phyloP scores from a whole-genome alignment of 1,139 yeast genomes.

The Saccharomyces hybrid region DNA sequence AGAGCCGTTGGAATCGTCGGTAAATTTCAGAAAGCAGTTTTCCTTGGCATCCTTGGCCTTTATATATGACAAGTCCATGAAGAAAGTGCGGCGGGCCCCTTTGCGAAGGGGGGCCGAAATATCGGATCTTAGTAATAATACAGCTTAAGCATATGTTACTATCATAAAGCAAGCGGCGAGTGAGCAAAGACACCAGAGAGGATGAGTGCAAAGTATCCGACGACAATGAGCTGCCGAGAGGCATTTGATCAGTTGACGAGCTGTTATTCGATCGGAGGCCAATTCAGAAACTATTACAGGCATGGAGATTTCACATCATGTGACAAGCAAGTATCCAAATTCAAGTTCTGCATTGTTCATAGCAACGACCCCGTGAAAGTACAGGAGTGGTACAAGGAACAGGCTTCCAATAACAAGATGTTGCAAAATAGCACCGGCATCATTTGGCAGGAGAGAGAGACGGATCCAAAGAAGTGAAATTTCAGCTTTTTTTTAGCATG shows the following conservation, averaged over 20 bases:
- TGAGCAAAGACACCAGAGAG: not conserved
- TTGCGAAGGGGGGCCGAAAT: conserved; percentile 1
- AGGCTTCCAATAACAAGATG: conserved; percentile 49
- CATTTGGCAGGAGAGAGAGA: conserved; percentile 53
- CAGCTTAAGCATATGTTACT: not conserved
- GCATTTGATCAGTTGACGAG: conserved; percentile 81
- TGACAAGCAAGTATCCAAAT: conserved; percentile 58
- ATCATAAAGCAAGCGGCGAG: not conserved
- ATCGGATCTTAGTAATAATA: not conserved
- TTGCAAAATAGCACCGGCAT: conserved; percentile 71
- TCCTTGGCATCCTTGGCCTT: not conserved
- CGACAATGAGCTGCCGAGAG: conserved; percentile 60
- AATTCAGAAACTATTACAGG: conserved; percentile 70
- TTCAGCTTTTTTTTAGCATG: not conserved
- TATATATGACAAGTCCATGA: not conserved
- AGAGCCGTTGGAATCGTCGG: too few species aligned
- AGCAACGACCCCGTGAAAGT: conserved; percentile 45
- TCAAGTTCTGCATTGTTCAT: conserved; percentile 72
- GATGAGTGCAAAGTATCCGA: conserved; percentile 23
- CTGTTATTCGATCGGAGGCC: conserved; percentile 89
- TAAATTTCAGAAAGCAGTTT: not conserved
- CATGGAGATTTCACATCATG: conserved; percentile 74
- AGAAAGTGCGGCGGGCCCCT: conserved; percentile 1
- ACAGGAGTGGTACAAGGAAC: conserved; percentile 62
- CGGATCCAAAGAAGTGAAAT: conserved; percentile 6